phyloP scores from a whole-genome alignment of 805 yeast species.

The Kurtzmaniella cleridarum region DNA sequence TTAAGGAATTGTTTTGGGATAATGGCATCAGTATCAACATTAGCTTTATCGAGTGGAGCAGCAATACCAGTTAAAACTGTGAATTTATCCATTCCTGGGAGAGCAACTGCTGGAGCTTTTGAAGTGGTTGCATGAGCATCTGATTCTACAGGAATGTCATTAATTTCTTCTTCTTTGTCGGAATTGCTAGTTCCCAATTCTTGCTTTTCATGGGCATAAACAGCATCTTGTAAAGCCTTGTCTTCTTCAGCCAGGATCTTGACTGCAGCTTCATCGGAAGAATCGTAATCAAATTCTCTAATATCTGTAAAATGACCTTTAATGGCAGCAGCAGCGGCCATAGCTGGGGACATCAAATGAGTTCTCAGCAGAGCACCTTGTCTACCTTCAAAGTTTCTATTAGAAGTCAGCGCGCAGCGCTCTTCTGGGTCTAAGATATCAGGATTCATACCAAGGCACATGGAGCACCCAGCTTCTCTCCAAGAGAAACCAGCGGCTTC shows the following conservation, averaged over 20 bases:
- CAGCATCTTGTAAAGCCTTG: conserved; percentile 61
- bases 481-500: conserved; percentile 92
- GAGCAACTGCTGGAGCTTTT: conserved; percentile 12
- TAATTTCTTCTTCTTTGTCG: conserved; percentile 49
- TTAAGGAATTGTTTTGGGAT: conserved; percentile 98
- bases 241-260: conserved; percentile 40
- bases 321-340: conserved; percentile 99
- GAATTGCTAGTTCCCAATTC: conserved; percentile 52
- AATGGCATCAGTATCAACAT: conserved; percentile 97
- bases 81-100: conserved; percentile 70
- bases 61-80: conserved; percentile 74
- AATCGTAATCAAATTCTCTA: conserved; percentile 67
- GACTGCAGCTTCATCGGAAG: conserved; percentile 56
- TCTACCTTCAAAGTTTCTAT: conserved; percentile 98
- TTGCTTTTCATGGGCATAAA: conserved; percentile 66
- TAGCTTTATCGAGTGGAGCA: conserved; percentile 92
- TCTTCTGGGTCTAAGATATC: conserved; percentile 93
- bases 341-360: conserved; percentile 96
- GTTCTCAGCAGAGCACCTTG: conserved; percentile 97
- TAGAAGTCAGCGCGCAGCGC: conserved; percentile 97
- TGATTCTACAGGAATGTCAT: conserved; percentile 57
- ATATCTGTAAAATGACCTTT: conserved; percentile 88
- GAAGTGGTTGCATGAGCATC: conserved; percentile 29
- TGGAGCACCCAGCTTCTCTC: conserved; percentile 99
- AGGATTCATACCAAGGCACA: conserved; percentile 99